Evolutionary conservation across 352 stramenopile genomes (phyloP).

Genomic region (Phytophthora foliorum): DNA sequence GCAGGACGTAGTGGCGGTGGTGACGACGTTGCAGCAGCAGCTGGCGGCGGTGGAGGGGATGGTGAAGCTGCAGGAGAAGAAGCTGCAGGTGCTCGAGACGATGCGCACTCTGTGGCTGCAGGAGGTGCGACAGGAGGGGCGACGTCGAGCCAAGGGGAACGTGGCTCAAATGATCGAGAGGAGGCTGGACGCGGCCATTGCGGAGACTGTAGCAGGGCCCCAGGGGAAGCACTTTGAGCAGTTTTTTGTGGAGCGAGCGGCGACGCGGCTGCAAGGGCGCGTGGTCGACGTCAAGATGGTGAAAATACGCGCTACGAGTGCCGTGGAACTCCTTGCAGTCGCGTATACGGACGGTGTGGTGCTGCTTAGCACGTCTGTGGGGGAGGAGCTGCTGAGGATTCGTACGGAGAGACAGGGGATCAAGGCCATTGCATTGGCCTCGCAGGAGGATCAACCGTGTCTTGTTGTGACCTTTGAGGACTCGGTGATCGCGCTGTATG

Average conservation of each 20-base stretch:
- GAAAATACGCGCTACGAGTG: slow-evolving; percentile 33
- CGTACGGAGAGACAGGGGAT: slow-evolving; percentile 10
- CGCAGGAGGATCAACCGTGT: slow-evolving; percentile 24
- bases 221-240: slow-evolving; percentile 37
- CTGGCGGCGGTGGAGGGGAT: slow-evolving; percentile 47
- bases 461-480: slow-evolving; percentile 31
- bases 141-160: background rate
- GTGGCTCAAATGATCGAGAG: slow-evolving; percentile 28
- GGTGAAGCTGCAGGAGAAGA: slow-evolving; percentile 53
- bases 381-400: slow-evolving; percentile 32
- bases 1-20: background rate
- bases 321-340: slow-evolving; percentile 50
- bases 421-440: slow-evolving; percentile 24
- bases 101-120: slow-evolving; percentile 34
- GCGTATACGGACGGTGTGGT: slow-evolving; percentile 37
- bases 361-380: slow-evolving; percentile 43
- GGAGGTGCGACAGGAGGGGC: background rate
- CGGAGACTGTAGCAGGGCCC: background rate
- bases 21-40: slow-evolving; percentile 39
- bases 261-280: slow-evolving; percentile 5
- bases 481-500: slow-evolving; percentile 24
- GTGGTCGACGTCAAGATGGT: slow-evolving; percentile 59
- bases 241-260: slow-evolving; percentile 52
- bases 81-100: slow-evolving; percentile 43
- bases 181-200: slow-evolving; percentile 28